Percentiles rank a stretch among this genome's conserved stretches.
phyloP scores from a whole-genome alignment of 2,329 filamentous ascomycete species.

The Monosporascus sp. region DNA sequence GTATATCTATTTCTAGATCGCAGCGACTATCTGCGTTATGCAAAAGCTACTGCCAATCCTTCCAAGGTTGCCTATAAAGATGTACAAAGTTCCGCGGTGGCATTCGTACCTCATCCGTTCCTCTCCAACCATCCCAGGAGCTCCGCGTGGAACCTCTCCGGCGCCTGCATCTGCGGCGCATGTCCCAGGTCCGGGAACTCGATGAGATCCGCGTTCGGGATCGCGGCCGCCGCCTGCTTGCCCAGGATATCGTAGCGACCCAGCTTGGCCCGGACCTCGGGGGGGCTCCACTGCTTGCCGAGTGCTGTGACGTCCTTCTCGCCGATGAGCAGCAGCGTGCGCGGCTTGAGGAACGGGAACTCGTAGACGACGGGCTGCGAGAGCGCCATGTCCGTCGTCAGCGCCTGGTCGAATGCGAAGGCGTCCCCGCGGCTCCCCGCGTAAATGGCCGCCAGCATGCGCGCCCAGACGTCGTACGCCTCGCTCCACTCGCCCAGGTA shows the following conservation, averaged over 20 bases:
- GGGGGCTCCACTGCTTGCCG: constrained; percentile 45
- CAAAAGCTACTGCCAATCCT: too few species aligned
- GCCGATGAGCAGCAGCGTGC: constrained; percentile 44
- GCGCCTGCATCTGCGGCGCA: constrained; percentile 47
- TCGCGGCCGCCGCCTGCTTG: constrained; percentile 34
- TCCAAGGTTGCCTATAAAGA: too few species aligned
- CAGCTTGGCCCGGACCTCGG: constrained; percentile 36
- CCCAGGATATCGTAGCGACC: constrained; percentile 46
- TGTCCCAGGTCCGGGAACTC: constrained; percentile 45
- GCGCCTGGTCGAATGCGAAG: constrained; percentile 43
- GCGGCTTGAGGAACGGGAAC: constrained; percentile 37
- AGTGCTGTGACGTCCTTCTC: constrained; percentile 50
- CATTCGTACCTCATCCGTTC: neutral
- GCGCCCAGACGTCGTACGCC: constrained; percentile 48
- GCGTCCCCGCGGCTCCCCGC: constrained; percentile 33
- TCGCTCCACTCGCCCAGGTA: constrained; percentile 43
- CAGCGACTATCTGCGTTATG: too few species aligned
- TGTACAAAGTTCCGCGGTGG: too few species aligned
- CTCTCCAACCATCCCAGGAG: constrained; percentile 37
- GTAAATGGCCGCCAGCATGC: constrained; percentile 50
- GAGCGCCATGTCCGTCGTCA: constrained; percentile 49
- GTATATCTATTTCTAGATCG: too few species aligned
- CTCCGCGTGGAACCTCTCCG: constrained; percentile 39
- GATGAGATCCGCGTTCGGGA: constrained; percentile 39
- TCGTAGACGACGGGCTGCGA: constrained; percentile 47